Conservation (phyloP, 768 basidiomycete genomes). For the Suillus variegatus region DNA sequence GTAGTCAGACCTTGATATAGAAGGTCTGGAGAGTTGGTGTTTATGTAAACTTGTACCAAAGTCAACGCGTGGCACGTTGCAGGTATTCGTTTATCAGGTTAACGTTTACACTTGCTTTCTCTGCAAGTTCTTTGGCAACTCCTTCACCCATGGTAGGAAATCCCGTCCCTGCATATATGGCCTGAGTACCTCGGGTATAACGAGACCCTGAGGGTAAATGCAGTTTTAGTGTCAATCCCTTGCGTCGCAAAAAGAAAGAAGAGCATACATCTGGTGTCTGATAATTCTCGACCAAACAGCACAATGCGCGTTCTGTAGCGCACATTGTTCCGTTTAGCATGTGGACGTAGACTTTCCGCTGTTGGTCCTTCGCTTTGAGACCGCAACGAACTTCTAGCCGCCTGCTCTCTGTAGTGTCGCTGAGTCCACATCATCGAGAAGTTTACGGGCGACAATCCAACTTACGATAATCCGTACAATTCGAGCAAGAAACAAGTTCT, state of each 20-base stretch:
- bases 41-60: too few relatives aligned
- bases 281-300: constrained; percentile 98
- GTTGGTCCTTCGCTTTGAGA: constrained; percentile 86
- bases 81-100: too few relatives aligned
- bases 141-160: constrained; percentile 84
- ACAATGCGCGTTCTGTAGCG: constrained; percentile 94
- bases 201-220: constrained; percentile 65
- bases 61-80: too few relatives aligned
- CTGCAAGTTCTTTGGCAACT: constrained; percentile 75
- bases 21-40: background rate
- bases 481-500: constrained; percentile 96
- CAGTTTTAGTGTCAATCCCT: constrained; percentile 4
- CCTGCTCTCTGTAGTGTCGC: constrained; percentile 68
- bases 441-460: constrained; percentile 15
- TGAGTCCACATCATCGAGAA: background rate
- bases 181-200: constrained; percentile 85
- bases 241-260: background rate
- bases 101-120: constrained; percentile 57
- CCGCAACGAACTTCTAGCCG: constrained; percentile 93
- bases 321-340: constrained; percentile 99
- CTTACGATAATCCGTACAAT: constrained; percentile 99
- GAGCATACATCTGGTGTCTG: constrained; percentile 86
- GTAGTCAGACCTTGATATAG: background rate
- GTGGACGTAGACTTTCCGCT: constrained; percentile 93
- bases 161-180: constrained; percentile 97